Percentiles rank a stretch among this genome's conserved stretches.
Evolutionary conservation across 371 early-diverging fungal genomes (phyloP).

Genomic region (Parasitella parasitica): DNA sequence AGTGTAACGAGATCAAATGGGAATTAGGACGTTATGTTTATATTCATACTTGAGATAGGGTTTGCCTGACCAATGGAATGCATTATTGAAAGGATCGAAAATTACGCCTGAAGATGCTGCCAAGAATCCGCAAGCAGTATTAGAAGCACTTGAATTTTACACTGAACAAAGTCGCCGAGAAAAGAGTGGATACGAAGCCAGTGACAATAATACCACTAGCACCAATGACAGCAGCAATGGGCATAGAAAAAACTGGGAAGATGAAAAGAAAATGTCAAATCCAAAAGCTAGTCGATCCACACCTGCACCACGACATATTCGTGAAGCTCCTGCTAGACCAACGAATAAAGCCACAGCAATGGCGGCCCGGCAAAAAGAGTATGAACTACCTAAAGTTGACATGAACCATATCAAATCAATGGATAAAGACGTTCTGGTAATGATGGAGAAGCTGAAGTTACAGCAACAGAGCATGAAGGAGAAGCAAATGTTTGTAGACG

Average conservation of each 20-base stretch:
- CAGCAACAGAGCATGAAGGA: conserved; percentile 3
- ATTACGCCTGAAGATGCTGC: conserved; percentile 95
- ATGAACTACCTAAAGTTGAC: conserved; percentile 5
- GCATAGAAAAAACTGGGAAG: not conserved
- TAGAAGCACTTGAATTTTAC: conserved; percentile 96
- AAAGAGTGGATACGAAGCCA: conserved; percentile 39
- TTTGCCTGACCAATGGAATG: conserved; percentile 92
- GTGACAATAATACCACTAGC: not conserved
- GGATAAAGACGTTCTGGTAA: conserved; percentile 15
- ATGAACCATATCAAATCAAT: conserved; percentile 3
- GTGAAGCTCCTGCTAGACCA: conserved; percentile 19
- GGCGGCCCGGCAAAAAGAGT: not conserved
- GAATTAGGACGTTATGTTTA: not conserved
- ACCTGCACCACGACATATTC: conserved; percentile 26
- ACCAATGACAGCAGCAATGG: not conserved
- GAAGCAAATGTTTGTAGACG: not conserved
- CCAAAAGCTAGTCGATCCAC: conserved; percentile 28
- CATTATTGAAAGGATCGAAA: conserved; percentile 84
- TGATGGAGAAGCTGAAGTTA: conserved; percentile 19
- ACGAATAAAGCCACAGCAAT: not conserved
- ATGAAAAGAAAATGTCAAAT: conserved; percentile 10
- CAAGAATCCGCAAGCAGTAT: conserved; percentile 96
- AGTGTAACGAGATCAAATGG: not conserved
- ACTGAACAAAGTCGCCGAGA: conserved; percentile 72
- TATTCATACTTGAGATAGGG: conserved; percentile 54